These are phyloP conservation scores for Ehretia macrophylla DNA, from an alignment of 257 asterid genomes.

Conservation along the genomic window DNA sequence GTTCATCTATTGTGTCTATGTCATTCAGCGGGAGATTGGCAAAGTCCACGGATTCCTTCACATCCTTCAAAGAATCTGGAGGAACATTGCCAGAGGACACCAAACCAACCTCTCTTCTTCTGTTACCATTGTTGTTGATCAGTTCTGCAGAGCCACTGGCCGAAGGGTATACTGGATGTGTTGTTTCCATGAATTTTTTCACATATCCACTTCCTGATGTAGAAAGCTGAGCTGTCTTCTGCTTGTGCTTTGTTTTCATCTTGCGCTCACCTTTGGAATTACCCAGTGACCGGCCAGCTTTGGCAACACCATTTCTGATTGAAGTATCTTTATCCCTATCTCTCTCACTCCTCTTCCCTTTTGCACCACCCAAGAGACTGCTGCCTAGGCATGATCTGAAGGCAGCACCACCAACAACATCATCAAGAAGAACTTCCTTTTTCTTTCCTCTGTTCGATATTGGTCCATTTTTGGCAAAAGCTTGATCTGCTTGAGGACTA, in stretches of 20 bases:
- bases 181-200: constrained; percentile 37
- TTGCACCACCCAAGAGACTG: constrained; percentile 53
- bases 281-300: constrained; percentile 52
- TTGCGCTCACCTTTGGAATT: constrained; percentile 81
- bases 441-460: constrained; percentile 72
- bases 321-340: constrained; percentile 32
- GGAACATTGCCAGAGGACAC: constrained; percentile 41
- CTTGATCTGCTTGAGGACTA: constrained; percentile 33
- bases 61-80: constrained; percentile 28
- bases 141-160: constrained; percentile 47
- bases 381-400: constrained; percentile 50
- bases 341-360: constrained; percentile 87
- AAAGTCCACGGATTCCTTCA: constrained; percentile 36
- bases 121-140: constrained; percentile 29
- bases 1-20: constrained; percentile 59
- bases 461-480: constrained; percentile 53
- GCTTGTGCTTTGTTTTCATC: constrained; percentile 76
- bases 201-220: constrained; percentile 60
- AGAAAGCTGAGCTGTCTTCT: constrained; percentile 81
- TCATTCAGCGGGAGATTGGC: constrained; percentile 44
- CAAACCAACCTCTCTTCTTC: constrained; percentile 49
- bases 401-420: constrained; percentile 48
- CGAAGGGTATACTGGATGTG: constrained; percentile 27
- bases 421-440: constrained; percentile 77
- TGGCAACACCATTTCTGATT: constrained; percentile 28